These are phyloP conservation scores for Diaporthe destruens DNA, from an alignment of 2,329 filamentous ascomycete species.

Conservation along the genomic window DNA sequence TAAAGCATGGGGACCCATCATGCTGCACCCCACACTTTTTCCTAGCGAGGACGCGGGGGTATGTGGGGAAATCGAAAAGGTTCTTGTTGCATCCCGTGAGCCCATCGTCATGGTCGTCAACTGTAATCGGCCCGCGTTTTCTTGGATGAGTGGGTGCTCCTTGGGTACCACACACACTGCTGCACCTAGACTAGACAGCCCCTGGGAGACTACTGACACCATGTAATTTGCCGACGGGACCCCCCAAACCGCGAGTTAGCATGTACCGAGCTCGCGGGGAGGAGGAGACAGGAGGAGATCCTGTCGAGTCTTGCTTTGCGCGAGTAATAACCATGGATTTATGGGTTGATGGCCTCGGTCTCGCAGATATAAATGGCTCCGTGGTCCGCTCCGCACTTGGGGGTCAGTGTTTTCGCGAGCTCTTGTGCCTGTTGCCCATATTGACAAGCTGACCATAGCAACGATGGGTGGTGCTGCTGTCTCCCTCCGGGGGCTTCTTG, in stretches of 20 bases:
- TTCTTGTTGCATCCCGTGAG: constrained; percentile 10
- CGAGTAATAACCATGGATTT: constrained; percentile 28
- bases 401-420: background rate
- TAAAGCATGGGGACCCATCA: constrained; percentile 23
- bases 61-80: constrained; percentile 15
- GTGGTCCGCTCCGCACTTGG: background rate
- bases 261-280: constrained; percentile 16
- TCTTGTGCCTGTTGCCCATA: constrained; percentile 9
- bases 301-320: background rate
- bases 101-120: background rate
- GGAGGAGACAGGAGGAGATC: constrained; percentile 8
- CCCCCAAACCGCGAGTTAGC: background rate
- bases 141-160: background rate
- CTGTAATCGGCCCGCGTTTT: constrained; percentile 24
- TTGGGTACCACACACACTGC: background rate
- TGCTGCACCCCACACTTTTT: constrained; percentile 31
- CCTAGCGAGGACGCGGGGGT: constrained; percentile 30
- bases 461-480: constrained; percentile 19
- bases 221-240: constrained; percentile 4
- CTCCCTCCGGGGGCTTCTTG: constrained; percentile 25
- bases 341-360: constrained; percentile 9
- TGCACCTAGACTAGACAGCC: background rate
- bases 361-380: constrained; percentile 7
- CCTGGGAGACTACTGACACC: background rate
- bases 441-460: constrained; percentile 28